phyloP scores from a whole-genome alignment of 2,329 filamentous ascomycete species.

The Neonectria sp. region DNA sequence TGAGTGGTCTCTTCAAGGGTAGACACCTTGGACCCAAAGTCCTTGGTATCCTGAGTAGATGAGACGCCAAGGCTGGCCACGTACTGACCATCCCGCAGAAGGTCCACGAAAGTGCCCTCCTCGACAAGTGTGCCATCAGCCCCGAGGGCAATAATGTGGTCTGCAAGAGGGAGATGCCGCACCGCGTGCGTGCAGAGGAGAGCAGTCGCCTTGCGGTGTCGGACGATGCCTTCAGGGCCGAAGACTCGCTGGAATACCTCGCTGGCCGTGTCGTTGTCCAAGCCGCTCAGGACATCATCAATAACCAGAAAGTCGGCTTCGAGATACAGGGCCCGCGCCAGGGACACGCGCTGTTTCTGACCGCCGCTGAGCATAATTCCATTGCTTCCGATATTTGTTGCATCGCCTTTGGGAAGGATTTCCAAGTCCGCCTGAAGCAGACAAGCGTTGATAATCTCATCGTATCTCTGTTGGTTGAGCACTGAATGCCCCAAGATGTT shows the following conservation, averaged over 20 bases:
- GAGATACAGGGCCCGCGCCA: constrained; percentile 47
- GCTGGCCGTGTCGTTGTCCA: constrained; percentile 44
- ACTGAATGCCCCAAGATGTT: constrained; percentile 56
- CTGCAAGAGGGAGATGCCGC: constrained; percentile 26
- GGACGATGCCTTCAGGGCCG: constrained; percentile 27
- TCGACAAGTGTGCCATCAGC: not conserved
- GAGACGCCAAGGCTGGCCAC: not conserved
- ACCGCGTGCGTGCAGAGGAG: constrained; percentile 29
- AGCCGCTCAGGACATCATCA: constrained; percentile 48
- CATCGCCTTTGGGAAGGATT: not conserved
- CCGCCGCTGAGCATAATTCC: not conserved
- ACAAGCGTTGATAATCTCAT: constrained; percentile 52
- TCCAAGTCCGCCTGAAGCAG: constrained; percentile 51
- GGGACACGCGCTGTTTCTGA: constrained; percentile 28
- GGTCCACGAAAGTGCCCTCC: constrained; percentile 27
- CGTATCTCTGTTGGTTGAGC: constrained; percentile 51
- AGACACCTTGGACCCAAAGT: not conserved
- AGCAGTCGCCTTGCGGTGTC: not conserved
- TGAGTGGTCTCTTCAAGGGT: not conserved
- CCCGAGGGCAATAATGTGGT: constrained; percentile 28
- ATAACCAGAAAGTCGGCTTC: constrained; percentile 39
- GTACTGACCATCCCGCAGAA: not conserved
- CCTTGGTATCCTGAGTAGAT: not conserved
- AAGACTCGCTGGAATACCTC: constrained; percentile 38
- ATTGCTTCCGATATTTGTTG: not conserved